Conservation (phyloP, 1,284 basidiomycete species). For the Ceratobasidium sp. region DNA sequence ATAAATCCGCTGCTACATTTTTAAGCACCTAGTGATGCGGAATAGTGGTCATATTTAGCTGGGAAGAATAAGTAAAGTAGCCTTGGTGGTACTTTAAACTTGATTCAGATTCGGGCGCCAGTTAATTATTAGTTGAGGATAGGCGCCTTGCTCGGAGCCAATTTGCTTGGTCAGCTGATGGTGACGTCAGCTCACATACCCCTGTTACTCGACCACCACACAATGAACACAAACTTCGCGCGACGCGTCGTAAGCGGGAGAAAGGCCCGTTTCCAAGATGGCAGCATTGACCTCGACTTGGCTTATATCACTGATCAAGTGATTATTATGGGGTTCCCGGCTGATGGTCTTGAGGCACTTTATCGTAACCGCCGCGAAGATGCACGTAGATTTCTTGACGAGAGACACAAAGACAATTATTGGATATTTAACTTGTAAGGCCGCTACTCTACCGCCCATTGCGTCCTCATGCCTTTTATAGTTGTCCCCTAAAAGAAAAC, state of each 20-base stretch:
- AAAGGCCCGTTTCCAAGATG: conserved; percentile 84
- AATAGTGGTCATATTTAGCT: too few relatives aligned
- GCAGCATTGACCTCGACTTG: conserved; percentile 78
- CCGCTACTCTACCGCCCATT: neutral
- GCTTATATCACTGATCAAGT: conserved; percentile 85
- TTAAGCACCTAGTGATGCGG: too few relatives aligned
- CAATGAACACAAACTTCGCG: conserved; percentile 53
- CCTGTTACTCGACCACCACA: conserved; percentile 8
- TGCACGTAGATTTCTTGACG: conserved; percentile 81
- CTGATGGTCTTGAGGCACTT: conserved; percentile 80
- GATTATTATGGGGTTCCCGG: conserved; percentile 91
- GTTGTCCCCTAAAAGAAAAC: conserved; percentile 81
- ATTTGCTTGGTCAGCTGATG: conserved; percentile 17
- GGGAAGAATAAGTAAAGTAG: too few relatives aligned
- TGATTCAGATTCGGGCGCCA: too few relatives aligned
- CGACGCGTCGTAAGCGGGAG: conserved; percentile 65
- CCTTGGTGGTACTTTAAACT: too few relatives aligned
- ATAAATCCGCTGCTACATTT: too few relatives aligned
- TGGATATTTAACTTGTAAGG: conserved; percentile 86
- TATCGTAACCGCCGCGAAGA: conserved; percentile 87
- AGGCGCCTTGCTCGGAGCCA: neutral
- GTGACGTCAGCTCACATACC: conserved; percentile 25
- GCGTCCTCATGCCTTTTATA: conserved; percentile 41
- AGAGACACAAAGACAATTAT: conserved; percentile 80
- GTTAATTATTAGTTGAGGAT: too few relatives aligned